Base-by-base conservation (phyloP, 2,329 filamentous ascomycete genomes). In the Paramyrothecium roridum region DNA sequence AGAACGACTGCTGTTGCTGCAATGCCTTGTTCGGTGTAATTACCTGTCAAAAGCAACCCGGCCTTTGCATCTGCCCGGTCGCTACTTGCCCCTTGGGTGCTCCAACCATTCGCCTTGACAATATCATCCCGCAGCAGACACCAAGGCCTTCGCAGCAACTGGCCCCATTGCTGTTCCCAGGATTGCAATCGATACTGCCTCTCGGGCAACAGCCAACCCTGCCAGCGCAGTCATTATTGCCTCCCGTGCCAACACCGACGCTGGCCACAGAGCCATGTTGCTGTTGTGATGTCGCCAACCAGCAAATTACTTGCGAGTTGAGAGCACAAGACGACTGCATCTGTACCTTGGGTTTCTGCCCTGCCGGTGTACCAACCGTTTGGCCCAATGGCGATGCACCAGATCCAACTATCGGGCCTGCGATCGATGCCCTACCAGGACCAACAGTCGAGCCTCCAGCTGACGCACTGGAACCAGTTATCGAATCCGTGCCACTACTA, bases 1-100 rank as follows among this genome's bases (percentile, higher is more conserved):
- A 54, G n/a, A 54, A 51, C 51, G 37, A 55, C 21, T 65, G 61
- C 55, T 67, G 64, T 58, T 66, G 63, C 59, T 67, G 62, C 57
- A 46, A 67, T 52, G 22, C 57, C 11, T 7, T 26, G 49, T 55
- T 48, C 16, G 26, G 16, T 3, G 54, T 23, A 33, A 57, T 57
- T 13, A 56, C 55, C 22, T 65, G 64, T 59, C 23, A 54, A 47
- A 50, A 57, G 34, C 50, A 19, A 48, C 37, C 34, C 12, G 12
- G 34, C 1, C 52, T 58, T 19, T 64, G 63, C 48, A 43, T 60
- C 50, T 62, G 65, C 50, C 51, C 53, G 3, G 59, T 57, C 10
- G 61, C 64, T 13, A 21, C 53, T 34, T 68, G 65, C 49, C 65
- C 66, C n/a, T 23, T 46, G 16, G 52, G 49, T 37, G 64, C 65